Percentiles rank a stretch among this genome's conserved stretches.
Evolutionary conservation across 495 filamentous ascomycete species (phyloP).

Genomic region (Chaetomium tenue): DNA sequence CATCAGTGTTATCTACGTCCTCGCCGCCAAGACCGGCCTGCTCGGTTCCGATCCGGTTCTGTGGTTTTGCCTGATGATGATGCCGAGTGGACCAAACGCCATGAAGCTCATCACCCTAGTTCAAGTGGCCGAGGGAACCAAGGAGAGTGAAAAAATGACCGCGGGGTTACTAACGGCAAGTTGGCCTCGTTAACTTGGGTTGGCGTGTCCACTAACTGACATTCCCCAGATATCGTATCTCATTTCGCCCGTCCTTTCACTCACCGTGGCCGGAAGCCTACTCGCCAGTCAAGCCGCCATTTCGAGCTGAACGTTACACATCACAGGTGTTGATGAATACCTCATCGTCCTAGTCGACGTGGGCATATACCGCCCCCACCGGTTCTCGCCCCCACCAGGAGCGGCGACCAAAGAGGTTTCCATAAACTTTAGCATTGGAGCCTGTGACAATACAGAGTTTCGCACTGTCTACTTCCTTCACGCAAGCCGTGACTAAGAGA

Average conservation of each 20-base stretch:
- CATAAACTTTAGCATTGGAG: too few relatives aligned
- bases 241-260: conserved; percentile 24
- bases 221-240: conserved; percentile 26
- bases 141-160: conserved; percentile 65
- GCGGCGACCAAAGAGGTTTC: too few relatives aligned
- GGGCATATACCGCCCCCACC: too few relatives aligned
- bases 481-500: too few relatives aligned
- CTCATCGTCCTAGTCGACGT: too few relatives aligned
- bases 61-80: conserved; percentile 76
- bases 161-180: conserved; percentile 66
- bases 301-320: not conserved
- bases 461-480: too few relatives aligned
- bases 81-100: conserved; percentile 70
- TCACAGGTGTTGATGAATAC: too few relatives aligned
- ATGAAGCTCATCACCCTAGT: conserved; percentile 67
- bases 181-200: not conserved
- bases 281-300: conserved; percentile 25
- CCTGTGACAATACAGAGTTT: too few relatives aligned
- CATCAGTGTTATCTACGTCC: conserved; percentile 58
- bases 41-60: conserved; percentile 66
- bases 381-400: too few relatives aligned
- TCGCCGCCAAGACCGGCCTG: conserved; percentile 59
- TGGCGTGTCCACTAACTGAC: not conserved
- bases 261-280: conserved; percentile 28
- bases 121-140: conserved; percentile 59